Percentiles rank a stretch among this genome's conserved stretches.
Conservation (phyloP, 805 yeast species). For the Nadsonia fulvescens region DNA sequence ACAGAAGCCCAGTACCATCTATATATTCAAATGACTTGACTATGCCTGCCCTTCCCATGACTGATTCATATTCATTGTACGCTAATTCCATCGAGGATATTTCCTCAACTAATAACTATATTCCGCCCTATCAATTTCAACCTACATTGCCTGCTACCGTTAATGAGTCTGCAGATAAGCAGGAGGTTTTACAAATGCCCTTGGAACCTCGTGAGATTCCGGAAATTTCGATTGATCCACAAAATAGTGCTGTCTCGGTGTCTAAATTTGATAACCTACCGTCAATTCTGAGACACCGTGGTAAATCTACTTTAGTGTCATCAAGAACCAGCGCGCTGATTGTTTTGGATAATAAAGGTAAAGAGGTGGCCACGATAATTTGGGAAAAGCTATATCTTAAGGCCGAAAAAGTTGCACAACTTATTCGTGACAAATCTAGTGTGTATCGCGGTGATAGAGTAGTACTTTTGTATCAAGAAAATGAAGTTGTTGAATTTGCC, state of each 20-base stretch:
- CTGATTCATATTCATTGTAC: too few species aligned
- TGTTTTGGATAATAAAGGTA: constrained; percentile 61
- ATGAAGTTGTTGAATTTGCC: constrained; percentile 71
- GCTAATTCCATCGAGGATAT: too few species aligned
- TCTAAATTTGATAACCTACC: constrained; percentile 42
- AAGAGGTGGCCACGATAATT: constrained; percentile 53
- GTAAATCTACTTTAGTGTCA: constrained; percentile 43
- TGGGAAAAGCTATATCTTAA: constrained; percentile 80
- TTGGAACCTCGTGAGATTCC: constrained; percentile 39
- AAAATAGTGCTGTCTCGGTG: constrained; percentile 16
- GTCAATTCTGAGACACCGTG: constrained; percentile 55
- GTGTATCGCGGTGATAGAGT: constrained; percentile 72
- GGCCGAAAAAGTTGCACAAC: constrained; percentile 78
- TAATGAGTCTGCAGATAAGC: constrained; percentile 5
- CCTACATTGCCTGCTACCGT: neutral
- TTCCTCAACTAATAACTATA: neutral
- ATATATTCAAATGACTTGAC: too few species aligned
- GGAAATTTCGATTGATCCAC: constrained; percentile 21
- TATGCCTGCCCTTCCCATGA: too few species aligned
- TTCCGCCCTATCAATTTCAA: neutral
- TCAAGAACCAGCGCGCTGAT: constrained; percentile 59
- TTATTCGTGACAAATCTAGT: constrained; percentile 53
- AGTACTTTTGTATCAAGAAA: constrained; percentile 62
- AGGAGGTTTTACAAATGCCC: constrained; percentile 32
- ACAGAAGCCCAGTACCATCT: too few species aligned